phyloP scores from a whole-genome alignment of 495 filamentous ascomycete genomes.

The Talaromyces proteolyticus region DNA sequence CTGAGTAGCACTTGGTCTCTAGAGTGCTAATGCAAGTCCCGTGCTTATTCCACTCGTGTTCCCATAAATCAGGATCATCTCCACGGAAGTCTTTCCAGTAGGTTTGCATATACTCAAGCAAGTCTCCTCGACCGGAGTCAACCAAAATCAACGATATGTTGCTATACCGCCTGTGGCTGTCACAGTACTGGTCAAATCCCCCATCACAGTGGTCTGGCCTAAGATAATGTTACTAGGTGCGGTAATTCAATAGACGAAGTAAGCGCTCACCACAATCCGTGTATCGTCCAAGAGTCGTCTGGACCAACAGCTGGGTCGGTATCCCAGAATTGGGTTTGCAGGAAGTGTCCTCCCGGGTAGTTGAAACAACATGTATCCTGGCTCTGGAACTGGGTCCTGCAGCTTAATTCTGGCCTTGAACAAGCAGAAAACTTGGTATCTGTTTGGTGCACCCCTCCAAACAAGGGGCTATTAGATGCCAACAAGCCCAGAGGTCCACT shows the following conservation, averaged over 20 bases:
- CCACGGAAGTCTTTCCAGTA: slow-evolving; percentile 63
- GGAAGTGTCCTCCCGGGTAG: slow-evolving; percentile 62
- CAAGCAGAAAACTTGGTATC: slow-evolving; percentile 27
- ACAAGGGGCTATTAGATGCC: slow-evolving; percentile 5
- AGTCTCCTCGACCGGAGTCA: slow-evolving; percentile 45
- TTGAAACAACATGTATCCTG: slow-evolving; percentile 71
- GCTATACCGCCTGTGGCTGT: slow-evolving; percentile 54
- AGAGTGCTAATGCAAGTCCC: slow-evolving; percentile 55
- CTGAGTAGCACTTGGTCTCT: slow-evolving; percentile 64
- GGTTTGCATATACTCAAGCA: slow-evolving; percentile 63
- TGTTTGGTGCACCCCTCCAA: slow-evolving; percentile 8
- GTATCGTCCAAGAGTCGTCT: slow-evolving; percentile 73
- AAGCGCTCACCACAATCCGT: slow-evolving; percentile 59
- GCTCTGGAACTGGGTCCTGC: slow-evolving; percentile 47
- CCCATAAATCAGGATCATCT: slow-evolving; percentile 64
- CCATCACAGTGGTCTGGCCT: slow-evolving; percentile 79
- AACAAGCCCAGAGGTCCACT: slow-evolving; percentile 27
- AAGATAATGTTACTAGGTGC: neutral
- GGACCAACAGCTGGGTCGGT: slow-evolving; percentile 57
- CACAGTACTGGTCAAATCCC: slow-evolving; percentile 63
- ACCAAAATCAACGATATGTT: slow-evolving; percentile 61
- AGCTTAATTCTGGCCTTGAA: slow-evolving; percentile 48
- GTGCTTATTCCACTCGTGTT: slow-evolving; percentile 81
- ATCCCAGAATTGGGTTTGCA: slow-evolving; percentile 84
- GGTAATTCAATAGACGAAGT: neutral